These are phyloP conservation scores for Cladosporium sp. DNA, from an alignment of 2,329 filamentous ascomycete genomes.

Conservation along the genomic window DNA sequence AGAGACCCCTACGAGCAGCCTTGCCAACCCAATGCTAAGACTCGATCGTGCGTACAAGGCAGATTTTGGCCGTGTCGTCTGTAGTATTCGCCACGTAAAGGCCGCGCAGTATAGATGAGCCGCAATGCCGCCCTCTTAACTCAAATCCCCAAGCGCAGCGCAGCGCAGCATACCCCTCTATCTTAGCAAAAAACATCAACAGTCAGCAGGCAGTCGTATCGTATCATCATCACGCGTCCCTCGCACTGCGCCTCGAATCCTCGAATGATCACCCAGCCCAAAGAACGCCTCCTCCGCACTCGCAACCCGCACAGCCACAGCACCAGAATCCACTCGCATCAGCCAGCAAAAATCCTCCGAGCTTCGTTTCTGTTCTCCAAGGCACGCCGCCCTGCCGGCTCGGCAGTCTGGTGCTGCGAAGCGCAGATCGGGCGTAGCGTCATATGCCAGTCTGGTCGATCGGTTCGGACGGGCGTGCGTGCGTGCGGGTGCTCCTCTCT, in stretches of 20 bases:
- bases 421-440: not conserved
- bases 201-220: not conserved
- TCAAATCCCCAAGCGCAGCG: not conserved
- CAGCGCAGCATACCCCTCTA: not conserved
- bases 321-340: not conserved
- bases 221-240: not conserved
- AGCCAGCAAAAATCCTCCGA: not conserved
- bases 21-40: constrained; percentile 10
- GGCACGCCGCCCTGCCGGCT: not conserved
- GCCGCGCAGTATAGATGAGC: not conserved
- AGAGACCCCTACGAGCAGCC: not conserved
- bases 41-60: not conserved
- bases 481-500: no score
- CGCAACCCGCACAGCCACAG: not conserved
- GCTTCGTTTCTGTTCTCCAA: not conserved
- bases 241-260: not conserved
- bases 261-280: not conserved
- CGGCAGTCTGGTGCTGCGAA: not conserved
- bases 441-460: not conserved
- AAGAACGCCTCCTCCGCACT: not conserved
- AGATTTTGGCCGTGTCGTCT: not conserved
- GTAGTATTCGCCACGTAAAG: not conserved
- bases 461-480: not conserved
- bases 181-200: not conserved
- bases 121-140: not conserved